These are phyloP conservation scores for Ogataea philodendri DNA, from an alignment of 805 yeast species.

Conservation along the genomic window DNA sequence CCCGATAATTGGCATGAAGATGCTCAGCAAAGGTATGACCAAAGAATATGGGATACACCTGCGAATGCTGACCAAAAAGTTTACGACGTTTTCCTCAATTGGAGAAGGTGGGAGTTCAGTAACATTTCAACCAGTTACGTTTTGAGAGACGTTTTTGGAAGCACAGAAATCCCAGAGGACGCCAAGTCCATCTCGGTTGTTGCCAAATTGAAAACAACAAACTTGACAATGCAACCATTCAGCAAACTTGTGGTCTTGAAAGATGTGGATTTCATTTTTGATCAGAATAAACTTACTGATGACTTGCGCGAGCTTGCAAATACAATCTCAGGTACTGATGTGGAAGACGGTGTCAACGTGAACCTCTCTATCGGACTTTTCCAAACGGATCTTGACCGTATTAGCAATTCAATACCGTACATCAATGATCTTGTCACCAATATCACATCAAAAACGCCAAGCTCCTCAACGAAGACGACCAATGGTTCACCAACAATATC, in stretches of 20 bases:
- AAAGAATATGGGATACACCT: constrained; percentile 45
- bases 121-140: constrained; percentile 57
- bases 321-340: constrained; percentile 14
- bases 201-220: constrained; percentile 15
- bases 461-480: neutral
- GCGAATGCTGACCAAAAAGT: constrained; percentile 53
- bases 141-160: constrained; percentile 49
- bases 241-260: constrained; percentile 17
- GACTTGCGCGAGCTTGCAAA: constrained; percentile 19
- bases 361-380: constrained; percentile 20
- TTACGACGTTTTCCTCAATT: constrained; percentile 57
- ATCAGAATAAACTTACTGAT: constrained; percentile 10
- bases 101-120: constrained; percentile 92
- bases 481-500: neutral
- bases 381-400: constrained; percentile 15
- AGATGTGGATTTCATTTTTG: constrained; percentile 17
- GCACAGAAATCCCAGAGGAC: constrained; percentile 16
- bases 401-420: constrained; percentile 5
- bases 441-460: neutral
- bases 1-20: constrained; percentile 51
- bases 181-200: constrained; percentile 6
- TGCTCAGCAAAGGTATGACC: constrained; percentile 33
- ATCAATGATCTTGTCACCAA: constrained; percentile 4
- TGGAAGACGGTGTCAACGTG: constrained; percentile 24
- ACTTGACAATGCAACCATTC: constrained; percentile 24